Percentiles rank a stretch among this genome's conserved stretches.
phyloP scores from a whole-genome alignment of 2,329 filamentous ascomycete genomes.

The Hirsutella thompsonii region DNA sequence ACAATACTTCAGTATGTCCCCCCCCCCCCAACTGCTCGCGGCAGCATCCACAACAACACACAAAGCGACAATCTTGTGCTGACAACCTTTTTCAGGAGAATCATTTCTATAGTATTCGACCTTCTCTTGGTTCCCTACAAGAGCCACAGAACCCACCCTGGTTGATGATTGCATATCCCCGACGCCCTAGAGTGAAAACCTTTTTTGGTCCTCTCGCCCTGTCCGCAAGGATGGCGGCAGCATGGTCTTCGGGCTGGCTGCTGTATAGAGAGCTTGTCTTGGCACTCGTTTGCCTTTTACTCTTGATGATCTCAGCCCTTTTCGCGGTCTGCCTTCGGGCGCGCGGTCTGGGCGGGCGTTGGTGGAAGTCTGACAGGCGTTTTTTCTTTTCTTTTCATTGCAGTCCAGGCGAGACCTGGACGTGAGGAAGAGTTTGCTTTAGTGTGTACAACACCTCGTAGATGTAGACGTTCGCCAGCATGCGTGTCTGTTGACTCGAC shows the following conservation, averaged over 20 bases:
- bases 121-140: slow-evolving; percentile 81
- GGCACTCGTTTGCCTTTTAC: slow-evolving; percentile 3
- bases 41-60: slow-evolving; percentile 4
- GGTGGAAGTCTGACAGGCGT: slow-evolving; percentile 82
- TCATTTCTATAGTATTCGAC: slow-evolving; percentile 98
- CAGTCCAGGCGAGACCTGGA: slow-evolving; percentile 29
- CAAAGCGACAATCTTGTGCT: no score
- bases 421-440: slow-evolving; percentile 34
- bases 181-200: slow-evolving; percentile 77
- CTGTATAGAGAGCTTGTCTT: slow-evolving; percentile 65
- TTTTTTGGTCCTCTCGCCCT: slow-evolving; percentile 42
- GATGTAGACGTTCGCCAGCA: no score
- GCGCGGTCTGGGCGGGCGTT: slow-evolving; percentile 64
- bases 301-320: slow-evolving; percentile 84
- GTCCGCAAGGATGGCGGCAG: slow-evolving; percentile 50
- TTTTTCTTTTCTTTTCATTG: slow-evolving; percentile 44
- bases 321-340: slow-evolving; percentile 62
- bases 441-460: no score
- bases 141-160: slow-evolving; percentile 92
- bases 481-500: no score
- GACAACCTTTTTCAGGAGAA: slow-evolving; percentile 43
- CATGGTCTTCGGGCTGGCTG: slow-evolving; percentile 10
- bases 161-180: slow-evolving; percentile 86
- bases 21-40: slow-evolving; percentile 21
- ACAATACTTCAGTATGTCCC: slow-evolving; percentile 45